A percentile compares a stretch with the other conserved stretches of the same genome.
Evolutionary conservation across 2,329 filamentous ascomycete genomes (phyloP).

Genomic region (Alternaria triticimaculans): DNA sequence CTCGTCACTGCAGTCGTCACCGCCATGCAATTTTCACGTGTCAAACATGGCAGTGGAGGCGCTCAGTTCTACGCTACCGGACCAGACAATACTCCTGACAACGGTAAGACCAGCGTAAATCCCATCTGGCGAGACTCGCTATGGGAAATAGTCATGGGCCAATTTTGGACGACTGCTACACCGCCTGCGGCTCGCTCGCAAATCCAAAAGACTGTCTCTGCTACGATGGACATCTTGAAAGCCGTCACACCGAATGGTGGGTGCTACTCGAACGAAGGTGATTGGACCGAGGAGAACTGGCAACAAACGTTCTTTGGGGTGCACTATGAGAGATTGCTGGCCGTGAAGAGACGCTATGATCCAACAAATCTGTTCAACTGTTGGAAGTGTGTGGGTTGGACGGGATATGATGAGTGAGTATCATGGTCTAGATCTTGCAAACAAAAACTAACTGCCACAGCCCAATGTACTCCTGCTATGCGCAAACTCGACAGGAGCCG

Average conservation of each 20-base stretch:
- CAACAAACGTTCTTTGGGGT: constrained; percentile 44
- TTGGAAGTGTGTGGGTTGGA: constrained; percentile 49
- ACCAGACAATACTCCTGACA: constrained; percentile 40
- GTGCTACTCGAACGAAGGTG: constrained; percentile 47
- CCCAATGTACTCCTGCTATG: constrained; percentile 42
- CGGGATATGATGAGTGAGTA: constrained; percentile 41
- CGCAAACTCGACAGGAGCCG: constrained; percentile 28
- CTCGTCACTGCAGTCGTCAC: constrained; percentile 41
- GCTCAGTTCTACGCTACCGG: constrained; percentile 48
- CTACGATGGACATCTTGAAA: constrained; percentile 42
- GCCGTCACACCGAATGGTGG: constrained; percentile 44
- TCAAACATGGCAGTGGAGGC: constrained; percentile 33
- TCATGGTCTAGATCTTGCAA: not conserved
- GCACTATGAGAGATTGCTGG: constrained; percentile 37
- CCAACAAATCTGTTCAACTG: constrained; percentile 44
- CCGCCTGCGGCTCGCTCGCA: constrained; percentile 23
- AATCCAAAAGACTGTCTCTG: constrained; percentile 40
- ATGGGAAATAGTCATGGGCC: constrained; percentile 46
- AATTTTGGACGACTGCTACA: constrained; percentile 36
- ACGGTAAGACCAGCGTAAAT: constrained; percentile 40
- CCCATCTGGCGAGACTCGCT: constrained; percentile 41
- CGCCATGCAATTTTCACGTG: constrained; percentile 41
- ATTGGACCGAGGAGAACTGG: constrained; percentile 46
- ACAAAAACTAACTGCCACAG: constrained; percentile 18
- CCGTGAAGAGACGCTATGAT: constrained; percentile 41